phyloP scores from a whole-genome alignment of 805 yeast genomes.

The Ogataea corticis region DNA sequence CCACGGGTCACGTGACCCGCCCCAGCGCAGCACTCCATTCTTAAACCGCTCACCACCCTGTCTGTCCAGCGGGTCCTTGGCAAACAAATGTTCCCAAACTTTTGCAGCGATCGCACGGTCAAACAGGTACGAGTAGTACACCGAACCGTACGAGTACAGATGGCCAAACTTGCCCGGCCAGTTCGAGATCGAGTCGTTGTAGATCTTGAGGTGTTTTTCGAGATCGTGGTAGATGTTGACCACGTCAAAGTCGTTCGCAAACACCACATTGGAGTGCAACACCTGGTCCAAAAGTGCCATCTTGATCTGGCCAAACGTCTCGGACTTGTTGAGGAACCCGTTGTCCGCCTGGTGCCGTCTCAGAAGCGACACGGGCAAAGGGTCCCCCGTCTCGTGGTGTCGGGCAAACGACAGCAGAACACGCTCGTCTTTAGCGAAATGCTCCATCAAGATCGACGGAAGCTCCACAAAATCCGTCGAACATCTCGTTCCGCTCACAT shows the following conservation, averaged over 20 bases:
- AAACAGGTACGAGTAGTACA: slow-evolving; percentile 86
- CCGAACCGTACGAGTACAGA: slow-evolving; percentile 88
- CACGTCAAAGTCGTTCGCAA: slow-evolving; percentile 51
- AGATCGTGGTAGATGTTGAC: slow-evolving; percentile 64
- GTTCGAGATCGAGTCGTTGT: slow-evolving; percentile 67
- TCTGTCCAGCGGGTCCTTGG: slow-evolving; percentile 65
- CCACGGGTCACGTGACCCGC: slow-evolving; percentile 93
- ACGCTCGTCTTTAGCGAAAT: slow-evolving; percentile 78
- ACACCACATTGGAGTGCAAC: slow-evolving; percentile 54
- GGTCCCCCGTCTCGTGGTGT: slow-evolving; percentile 67
- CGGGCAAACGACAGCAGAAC: slow-evolving; percentile 73
- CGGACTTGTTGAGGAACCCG: slow-evolving; percentile 61
- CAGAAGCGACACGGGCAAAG: slow-evolving; percentile 53
- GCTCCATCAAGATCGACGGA: slow-evolving; percentile 96
- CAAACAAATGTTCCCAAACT: slow-evolving; percentile 76
- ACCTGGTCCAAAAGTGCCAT: slow-evolving; percentile 88
- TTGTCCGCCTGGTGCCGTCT: slow-evolving; percentile 51
- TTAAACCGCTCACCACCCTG: slow-evolving; percentile 76
- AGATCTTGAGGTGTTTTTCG: slow-evolving; percentile 58
- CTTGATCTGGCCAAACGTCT: slow-evolving; percentile 81
- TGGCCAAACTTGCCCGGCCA: slow-evolving; percentile 98
- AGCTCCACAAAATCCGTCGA: slow-evolving; percentile 95
- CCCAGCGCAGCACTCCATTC: slow-evolving; percentile 79
- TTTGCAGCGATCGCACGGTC: slow-evolving; percentile 91
- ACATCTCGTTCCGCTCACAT: slow-evolving; percentile 92